A percentile compares a stretch with the other conserved stretches of the same genome.
phyloP scores from a whole-genome alignment of 1,284 basidiomycete genomes.

The Pholiota adiposa region DNA sequence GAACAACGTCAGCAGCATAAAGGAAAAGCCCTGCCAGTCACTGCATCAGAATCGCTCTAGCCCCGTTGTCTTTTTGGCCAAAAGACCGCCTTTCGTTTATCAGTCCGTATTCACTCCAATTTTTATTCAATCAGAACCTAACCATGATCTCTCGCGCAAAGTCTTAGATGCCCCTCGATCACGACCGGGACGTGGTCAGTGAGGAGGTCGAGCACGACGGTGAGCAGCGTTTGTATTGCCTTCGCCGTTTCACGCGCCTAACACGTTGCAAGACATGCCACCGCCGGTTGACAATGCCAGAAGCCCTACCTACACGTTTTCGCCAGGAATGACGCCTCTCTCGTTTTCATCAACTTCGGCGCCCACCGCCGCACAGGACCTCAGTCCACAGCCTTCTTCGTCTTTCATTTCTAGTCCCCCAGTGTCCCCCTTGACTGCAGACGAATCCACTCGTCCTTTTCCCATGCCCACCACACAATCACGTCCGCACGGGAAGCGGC shows the following conservation, averaged over 20 bases:
- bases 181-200: slow-evolving; percentile 27
- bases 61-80: slow-evolving; percentile 26
- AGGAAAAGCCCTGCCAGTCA: slow-evolving; percentile 27
- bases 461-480: slow-evolving; percentile 16
- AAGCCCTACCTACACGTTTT: slow-evolving; percentile 38
- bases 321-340: slow-evolving; percentile 37
- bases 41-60: slow-evolving; percentile 27
- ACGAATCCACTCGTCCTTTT: slow-evolving; percentile 19
- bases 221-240: slow-evolving; percentile 27
- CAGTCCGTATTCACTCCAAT: slow-evolving; percentile 25
- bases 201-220: slow-evolving; percentile 36
- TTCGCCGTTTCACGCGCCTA: slow-evolving; percentile 25
- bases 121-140: slow-evolving; percentile 15
- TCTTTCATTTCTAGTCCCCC: slow-evolving; percentile 25
- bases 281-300: slow-evolving; percentile 31
- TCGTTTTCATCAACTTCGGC: slow-evolving; percentile 31
- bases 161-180: slow-evolving; percentile 31
- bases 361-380: slow-evolving; percentile 27
- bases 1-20: slow-evolving; percentile 31
- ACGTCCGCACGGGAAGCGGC: slow-evolving; percentile 40
- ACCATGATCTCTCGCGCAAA: slow-evolving; percentile 21
- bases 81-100: slow-evolving; percentile 19
- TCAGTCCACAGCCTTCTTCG: slow-evolving; percentile 21
- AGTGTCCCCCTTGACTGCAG: slow-evolving; percentile 23
- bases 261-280: slow-evolving; percentile 38